Percentiles rank a stretch among this genome's conserved stretches.
Conservation (phyloP, 2,329 filamentous ascomycete species). For the Clonostachys byssicola region DNA sequence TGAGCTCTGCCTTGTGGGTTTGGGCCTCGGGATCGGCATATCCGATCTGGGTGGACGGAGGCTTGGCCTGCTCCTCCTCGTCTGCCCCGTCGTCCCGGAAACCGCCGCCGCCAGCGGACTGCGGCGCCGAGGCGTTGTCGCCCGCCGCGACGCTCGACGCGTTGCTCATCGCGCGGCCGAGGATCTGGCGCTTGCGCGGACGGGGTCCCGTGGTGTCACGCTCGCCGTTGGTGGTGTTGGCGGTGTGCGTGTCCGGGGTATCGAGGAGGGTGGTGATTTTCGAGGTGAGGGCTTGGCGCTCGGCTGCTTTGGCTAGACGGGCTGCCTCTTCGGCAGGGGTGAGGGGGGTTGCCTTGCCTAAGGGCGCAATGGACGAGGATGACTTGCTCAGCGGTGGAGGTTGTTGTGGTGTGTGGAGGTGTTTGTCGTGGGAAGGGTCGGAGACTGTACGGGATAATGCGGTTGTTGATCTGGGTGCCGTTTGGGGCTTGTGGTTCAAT, state of each 20-base stretch:
- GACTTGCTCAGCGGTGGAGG: constrained; percentile 4
- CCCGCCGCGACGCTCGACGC: constrained; percentile 39
- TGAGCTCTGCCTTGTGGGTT: constrained; percentile 33
- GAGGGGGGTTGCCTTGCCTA: not conserved
- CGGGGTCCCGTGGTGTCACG: constrained; percentile 8
- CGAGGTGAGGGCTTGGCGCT: constrained; percentile 33
- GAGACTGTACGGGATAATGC: not conserved
- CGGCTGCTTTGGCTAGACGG: constrained; percentile 19
- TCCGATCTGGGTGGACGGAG: constrained; percentile 46
- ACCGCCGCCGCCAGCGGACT: constrained; percentile 4
- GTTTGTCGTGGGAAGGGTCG: not conserved
- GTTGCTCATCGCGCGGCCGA: constrained; percentile 57
- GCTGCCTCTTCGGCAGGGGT: constrained; percentile 4
- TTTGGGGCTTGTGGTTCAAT: constrained; percentile 38
- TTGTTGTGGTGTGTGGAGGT: constrained; percentile 2
- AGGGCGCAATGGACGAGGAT: constrained; percentile 2
- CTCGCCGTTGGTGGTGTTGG: constrained; percentile 5
- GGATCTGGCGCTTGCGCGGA: constrained; percentile 40
- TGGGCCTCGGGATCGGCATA: constrained; percentile 48
- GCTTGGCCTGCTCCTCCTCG: constrained; percentile 13
- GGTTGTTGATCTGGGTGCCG: constrained; percentile 22
- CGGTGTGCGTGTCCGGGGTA: constrained; percentile 11
- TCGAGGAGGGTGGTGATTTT: constrained; percentile 38
- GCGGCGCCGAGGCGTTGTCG: constrained; percentile 18
- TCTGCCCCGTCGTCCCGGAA: constrained; percentile 4